Percentiles rank a stretch among this genome's conserved stretches.
Conservation (phyloP, 2,329 filamentous ascomycete genomes). For the Coleophoma cylindrospora region DNA sequence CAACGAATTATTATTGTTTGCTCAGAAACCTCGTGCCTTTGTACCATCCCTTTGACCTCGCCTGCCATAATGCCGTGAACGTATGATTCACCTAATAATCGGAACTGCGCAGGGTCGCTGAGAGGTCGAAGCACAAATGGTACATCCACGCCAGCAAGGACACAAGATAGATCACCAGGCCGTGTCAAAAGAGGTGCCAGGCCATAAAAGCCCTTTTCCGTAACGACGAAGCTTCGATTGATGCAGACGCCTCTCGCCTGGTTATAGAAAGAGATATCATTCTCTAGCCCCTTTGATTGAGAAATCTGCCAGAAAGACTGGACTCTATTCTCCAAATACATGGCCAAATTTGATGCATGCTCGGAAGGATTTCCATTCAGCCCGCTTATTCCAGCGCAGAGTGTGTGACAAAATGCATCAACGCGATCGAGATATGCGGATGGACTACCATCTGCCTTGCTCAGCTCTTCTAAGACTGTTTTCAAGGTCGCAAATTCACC, state of each 20-base stretch:
- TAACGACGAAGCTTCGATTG: conserved; percentile 1
- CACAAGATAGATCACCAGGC: background rate
- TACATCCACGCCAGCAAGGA: background rate
- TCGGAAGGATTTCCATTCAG: too few relatives aligned
- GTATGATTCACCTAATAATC: background rate
- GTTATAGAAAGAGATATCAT: background rate
- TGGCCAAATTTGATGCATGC: too few relatives aligned
- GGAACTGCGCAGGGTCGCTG: background rate
- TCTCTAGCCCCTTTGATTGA: too few relatives aligned
- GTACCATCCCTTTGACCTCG: background rate
- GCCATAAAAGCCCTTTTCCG: conserved; percentile 2
- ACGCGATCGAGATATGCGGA: too few relatives aligned
- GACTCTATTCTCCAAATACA: too few relatives aligned
- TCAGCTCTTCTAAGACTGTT: too few relatives aligned
- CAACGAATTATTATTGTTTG: conserved; percentile 1
- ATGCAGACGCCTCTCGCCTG: background rate
- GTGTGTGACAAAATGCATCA: too few relatives aligned
- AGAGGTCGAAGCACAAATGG: background rate
- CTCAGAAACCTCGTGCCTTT: conserved; percentile 2
- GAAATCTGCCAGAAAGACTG: too few relatives aligned
- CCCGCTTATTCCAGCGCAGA: too few relatives aligned
- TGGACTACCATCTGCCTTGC: too few relatives aligned
- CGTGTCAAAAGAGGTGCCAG: background rate
- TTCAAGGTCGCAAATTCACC: too few relatives aligned
- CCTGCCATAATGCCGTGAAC: conserved; percentile 1